Evolutionary conservation across 352 stramenopile species (phyloP).

Genomic region (Globisporangium paddicum): DNA sequence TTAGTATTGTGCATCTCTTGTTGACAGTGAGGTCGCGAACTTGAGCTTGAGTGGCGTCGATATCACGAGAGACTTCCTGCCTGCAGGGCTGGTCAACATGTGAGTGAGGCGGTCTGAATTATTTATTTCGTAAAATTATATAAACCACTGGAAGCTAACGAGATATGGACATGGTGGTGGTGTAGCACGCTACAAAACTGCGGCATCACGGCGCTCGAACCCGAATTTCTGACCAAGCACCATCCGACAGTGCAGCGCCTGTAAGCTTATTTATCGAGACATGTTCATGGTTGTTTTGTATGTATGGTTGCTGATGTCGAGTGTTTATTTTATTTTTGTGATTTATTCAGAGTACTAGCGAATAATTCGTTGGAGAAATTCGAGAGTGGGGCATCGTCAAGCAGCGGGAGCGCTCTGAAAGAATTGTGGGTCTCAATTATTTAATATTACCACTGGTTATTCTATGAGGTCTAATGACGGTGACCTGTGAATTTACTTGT

Average conservation of each 20-base stretch:
- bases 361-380: neutral
- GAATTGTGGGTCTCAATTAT: neutral
- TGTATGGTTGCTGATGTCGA: neutral
- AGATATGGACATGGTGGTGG: neutral
- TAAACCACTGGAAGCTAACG: too few species aligned
- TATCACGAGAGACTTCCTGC: slow-evolving; percentile 1
- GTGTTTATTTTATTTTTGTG: too few species aligned
- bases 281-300: neutral
- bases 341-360: neutral
- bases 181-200: slow-evolving; percentile 1
- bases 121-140: too few species aligned
- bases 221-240: neutral
- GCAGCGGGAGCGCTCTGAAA: neutral
- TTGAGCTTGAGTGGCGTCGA: slow-evolving; percentile 1
- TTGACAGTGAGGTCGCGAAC: neutral
- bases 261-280: neutral
- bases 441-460: neutral
- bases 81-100: neutral
- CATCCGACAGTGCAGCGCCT: neutral
- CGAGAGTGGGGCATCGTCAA: neutral
- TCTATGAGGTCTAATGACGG: neutral
- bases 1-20: too few species aligned
- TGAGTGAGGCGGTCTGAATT: neutral
- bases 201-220: neutral
- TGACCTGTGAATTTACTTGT: neutral